Base-by-base conservation (phyloP, 805 yeast genomes). In the Yamadazyma akitaensis region DNA sequence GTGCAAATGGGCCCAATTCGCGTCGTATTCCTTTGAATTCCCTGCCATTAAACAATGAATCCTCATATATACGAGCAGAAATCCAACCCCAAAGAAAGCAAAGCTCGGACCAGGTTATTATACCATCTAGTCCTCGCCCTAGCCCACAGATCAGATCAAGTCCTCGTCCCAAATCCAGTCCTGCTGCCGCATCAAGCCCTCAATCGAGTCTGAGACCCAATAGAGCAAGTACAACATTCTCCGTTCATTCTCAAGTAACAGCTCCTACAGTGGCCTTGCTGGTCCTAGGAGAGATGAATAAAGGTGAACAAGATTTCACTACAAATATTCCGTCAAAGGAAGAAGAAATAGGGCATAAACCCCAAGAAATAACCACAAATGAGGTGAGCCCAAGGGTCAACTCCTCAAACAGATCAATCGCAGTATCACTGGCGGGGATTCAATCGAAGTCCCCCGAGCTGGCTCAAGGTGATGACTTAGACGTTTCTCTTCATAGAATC, bases 401-500 rank as follows among this genome's bases (percentile, higher is more conserved):
- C 24, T 21, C 24, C 7, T 21, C 24, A 21, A 21, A 21, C 24
- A 21, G 24, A 21, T 21, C 24, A 4, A 21, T 21, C 7, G 24
- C 24, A 21, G 24, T 21, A 21, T 21, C 24, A 5, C 32, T 28
- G 32, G 9, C 32, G 9, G 32, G 32, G 10, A 13, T 13, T 28
- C 32, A 28, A 28, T 11, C 32, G n/a, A 12, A 12, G 32, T 28
- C 32, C 10, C 32, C 32, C 10, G 32, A 28, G 32, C 32, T 5
- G 32, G 32, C 32, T 28, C 32, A 28, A 11, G 26, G 8, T 4
- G 41, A 38, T 11, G 47, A 37, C 11, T 17, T 37, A 19, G 53
- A 49, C 26, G 46, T 21, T 1, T 51, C 55, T 2, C 37, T 52
- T 9, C 49, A 52, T 18, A 45, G 39, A 30, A 52, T 52, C 13